Conservation (phyloP, 2,329 filamentous ascomycete species). For the Sphaerulina musiva region DNA sequence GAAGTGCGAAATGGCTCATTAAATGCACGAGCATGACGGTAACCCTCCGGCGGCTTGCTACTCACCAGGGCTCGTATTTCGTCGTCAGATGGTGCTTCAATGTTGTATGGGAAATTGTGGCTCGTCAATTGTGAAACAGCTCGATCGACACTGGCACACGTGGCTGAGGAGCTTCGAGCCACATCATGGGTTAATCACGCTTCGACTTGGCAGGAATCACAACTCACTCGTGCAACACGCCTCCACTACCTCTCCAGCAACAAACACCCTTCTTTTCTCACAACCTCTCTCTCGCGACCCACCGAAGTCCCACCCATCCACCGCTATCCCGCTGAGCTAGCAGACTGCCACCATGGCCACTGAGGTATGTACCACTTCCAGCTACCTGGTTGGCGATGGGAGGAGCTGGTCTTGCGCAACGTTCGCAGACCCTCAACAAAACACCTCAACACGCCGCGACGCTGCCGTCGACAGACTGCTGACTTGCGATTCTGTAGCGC, state of each 20-base stretch:
- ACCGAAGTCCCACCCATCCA: background rate
- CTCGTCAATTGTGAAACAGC: background rate
- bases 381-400: slow-evolving; percentile 27
- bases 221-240: background rate
- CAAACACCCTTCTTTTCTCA: slow-evolving; percentile 1
- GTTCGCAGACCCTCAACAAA: slow-evolving; percentile 26
- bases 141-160: background rate
- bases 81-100: background rate
- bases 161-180: background rate
- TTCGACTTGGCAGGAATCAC: background rate
- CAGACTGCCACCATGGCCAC: slow-evolving; percentile 46
- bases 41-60: background rate
- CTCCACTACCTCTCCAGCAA: background rate
- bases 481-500: slow-evolving; percentile 43
- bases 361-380: slow-evolving; percentile 50
- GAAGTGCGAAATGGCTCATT: slow-evolving; percentile 7
- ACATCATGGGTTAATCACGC: too few species aligned
- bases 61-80: background rate
- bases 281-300: background rate
- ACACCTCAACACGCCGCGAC: slow-evolving; percentile 29
- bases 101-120: background rate
- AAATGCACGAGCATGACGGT: slow-evolving; percentile 6
- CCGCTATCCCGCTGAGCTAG: background rate
- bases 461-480: slow-evolving; percentile 20
- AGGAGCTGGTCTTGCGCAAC: slow-evolving; percentile 20